Conservation (phyloP, 2,329 filamentous ascomycete species). For the Penicillium capsulatum region DNA sequence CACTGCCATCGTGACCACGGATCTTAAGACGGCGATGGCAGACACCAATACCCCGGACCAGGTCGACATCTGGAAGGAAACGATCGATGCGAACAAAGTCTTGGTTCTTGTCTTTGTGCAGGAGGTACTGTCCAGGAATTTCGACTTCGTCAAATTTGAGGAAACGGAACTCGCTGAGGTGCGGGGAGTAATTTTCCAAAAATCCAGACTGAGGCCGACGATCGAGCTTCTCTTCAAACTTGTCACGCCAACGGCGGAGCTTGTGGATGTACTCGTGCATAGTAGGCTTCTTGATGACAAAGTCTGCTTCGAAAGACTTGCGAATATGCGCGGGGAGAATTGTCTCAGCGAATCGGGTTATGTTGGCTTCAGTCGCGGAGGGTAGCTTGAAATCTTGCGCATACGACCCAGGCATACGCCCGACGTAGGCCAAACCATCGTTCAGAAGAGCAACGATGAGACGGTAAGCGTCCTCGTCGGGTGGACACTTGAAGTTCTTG, state of each 20-base stretch:
- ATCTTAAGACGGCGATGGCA: constrained; percentile 94
- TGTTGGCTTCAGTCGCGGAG: constrained; percentile 86
- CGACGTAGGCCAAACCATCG: constrained; percentile 88
- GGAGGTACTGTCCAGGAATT: constrained; percentile 91
- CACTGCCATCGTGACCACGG: constrained; percentile 90
- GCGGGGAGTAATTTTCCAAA: constrained; percentile 80
- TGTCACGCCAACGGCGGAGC: constrained; percentile 89
- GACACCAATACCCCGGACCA: constrained; percentile 83
- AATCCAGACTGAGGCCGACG: constrained; percentile 68
- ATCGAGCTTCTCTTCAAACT: constrained; percentile 96
- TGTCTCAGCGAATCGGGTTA: constrained; percentile 92
- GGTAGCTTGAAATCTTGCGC: constrained; percentile 89
- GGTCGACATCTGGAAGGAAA: constrained; percentile 90
- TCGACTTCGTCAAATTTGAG: constrained; percentile 98
- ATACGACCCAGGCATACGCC: constrained; percentile 79
- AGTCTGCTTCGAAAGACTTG: constrained; percentile 95
- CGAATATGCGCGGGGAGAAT: constrained; percentile 92
- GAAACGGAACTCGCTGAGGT: constrained; percentile 94
- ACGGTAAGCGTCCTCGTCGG: constrained; percentile 95
- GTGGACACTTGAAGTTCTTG: constrained; percentile 98
- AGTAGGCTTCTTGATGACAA: constrained; percentile 89
- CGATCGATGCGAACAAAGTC: constrained; percentile 97
- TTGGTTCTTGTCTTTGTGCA: constrained; percentile 98
- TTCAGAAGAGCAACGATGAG: constrained; percentile 97
- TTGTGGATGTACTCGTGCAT: constrained; percentile 99